Evolutionary conservation across 1,284 basidiomycete genomes (phyloP).

Genomic region (Cryptococcus deneoformans): DNA sequence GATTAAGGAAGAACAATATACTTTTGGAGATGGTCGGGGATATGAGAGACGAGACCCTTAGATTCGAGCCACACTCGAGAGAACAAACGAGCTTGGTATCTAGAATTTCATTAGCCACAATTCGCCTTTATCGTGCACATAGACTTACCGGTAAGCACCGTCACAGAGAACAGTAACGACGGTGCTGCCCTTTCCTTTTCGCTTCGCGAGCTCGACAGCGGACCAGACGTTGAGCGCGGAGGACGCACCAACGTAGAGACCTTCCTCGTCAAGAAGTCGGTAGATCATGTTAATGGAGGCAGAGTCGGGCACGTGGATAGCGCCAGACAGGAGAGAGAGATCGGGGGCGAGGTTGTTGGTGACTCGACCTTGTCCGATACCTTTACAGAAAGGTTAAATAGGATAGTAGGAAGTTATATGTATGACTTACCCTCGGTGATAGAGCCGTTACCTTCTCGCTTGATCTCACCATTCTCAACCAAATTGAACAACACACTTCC

Average conservation of each 20-base stretch:
- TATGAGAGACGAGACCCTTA: slow-evolving; percentile 74
- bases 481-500: slow-evolving; percentile 90
- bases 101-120: slow-evolving; percentile 12
- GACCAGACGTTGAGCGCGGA: slow-evolving; percentile 95
- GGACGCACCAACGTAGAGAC: slow-evolving; percentile 94
- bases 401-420: slow-evolving; percentile 2
- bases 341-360: slow-evolving; percentile 92
- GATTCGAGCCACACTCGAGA: slow-evolving; percentile 89
- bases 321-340: slow-evolving; percentile 73
- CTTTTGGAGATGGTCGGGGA: slow-evolving; percentile 77
- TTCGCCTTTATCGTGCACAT: background rate
- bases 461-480: slow-evolving; percentile 73
- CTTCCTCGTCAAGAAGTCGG: slow-evolving; percentile 86
- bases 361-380: slow-evolving; percentile 95
- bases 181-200: slow-evolving; percentile 72
- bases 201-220: slow-evolving; percentile 80
- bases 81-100: slow-evolving; percentile 91
- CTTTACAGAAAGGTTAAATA: slow-evolving; percentile 50
- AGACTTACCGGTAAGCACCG: slow-evolving; percentile 73
- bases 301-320: slow-evolving; percentile 82
- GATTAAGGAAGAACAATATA: slow-evolving; percentile 72
- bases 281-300: slow-evolving; percentile 94
- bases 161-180: slow-evolving; percentile 91
- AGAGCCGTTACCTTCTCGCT: slow-evolving; percentile 74
- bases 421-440: slow-evolving; percentile 84